Evolutionary conservation across 1,284 basidiomycete genomes (phyloP), one percentile per base, ranked within the genome.

Genomic region (Boletus smithii): DNA sequence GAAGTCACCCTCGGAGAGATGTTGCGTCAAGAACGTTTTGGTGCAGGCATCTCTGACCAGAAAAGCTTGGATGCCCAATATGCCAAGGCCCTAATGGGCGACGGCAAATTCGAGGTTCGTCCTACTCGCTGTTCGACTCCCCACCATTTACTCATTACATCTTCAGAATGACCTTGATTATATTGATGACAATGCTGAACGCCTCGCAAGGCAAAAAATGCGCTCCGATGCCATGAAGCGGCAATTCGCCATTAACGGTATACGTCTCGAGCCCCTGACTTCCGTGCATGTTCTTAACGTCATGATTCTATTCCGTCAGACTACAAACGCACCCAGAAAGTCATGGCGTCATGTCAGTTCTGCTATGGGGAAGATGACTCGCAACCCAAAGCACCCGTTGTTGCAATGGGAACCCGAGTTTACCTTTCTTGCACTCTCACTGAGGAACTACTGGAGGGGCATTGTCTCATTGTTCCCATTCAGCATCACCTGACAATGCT

Each of bases 151-250:
- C 14, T 38, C 34, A 55, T 23, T 8, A 3, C 23, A 16, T 35
- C 47, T 17, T 13, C 50, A 91, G 83, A 85, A 87, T 57, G 80
- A 94, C 62, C 71, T 94, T 18, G 95, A 98, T 41, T 97, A 98
- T 60, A 88, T 97, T 56, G 97, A 99, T 57, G 95, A 98, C 53
- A 95, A 97, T 65, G 93, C 92, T 0, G 94, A 97, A 59, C 86
- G 83, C 55, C 77, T 99, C 0, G 93, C 91, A 26, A 76, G 92
- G 51, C 86, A 91, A 66, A 95, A 95, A 71, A 94, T 97, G 89
- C 89, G 93, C 50, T 85, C 85, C 10, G 97, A 98, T 63, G 91
- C 89, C 20, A 89, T 97, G 83, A 99, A 95, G 69, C 80, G 95
- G 30, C 89, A 94, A 56, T 99, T 98, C 66, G 97, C 97, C 13